Conservation (phyloP, 1,139 yeast species). For the Geotrichum bryndzae region DNA sequence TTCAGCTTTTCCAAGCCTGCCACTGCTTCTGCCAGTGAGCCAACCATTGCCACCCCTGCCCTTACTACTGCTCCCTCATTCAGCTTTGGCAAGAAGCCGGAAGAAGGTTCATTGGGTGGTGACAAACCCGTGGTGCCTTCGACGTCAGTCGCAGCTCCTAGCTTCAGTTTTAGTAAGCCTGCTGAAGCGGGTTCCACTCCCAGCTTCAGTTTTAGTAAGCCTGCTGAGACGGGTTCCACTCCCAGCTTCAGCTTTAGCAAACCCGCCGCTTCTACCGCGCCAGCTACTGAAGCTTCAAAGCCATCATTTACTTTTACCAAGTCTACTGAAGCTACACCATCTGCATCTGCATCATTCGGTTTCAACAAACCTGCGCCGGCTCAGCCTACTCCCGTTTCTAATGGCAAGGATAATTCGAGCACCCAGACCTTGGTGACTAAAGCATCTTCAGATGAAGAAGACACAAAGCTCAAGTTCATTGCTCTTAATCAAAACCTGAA, state of each 20-base stretch:
- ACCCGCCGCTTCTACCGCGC: not conserved
- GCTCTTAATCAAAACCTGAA: slow-evolving; percentile 12
- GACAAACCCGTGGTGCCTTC: no score
- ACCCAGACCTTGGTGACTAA: not conserved
- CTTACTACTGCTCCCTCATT: not conserved
- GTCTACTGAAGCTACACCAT: not conserved
- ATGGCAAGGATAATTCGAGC: not conserved
- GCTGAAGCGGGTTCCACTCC: not conserved
- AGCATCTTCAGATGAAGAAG: not conserved
- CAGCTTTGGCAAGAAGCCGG: not conserved
- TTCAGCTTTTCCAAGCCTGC: slow-evolving; percentile 1
- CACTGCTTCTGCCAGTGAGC: not conserved
- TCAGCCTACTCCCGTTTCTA: not conserved
- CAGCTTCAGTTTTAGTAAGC: not conserved
- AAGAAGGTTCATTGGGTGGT: no score
- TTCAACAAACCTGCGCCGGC: not conserved
- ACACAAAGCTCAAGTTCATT: slow-evolving; percentile 5
- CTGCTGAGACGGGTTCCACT: not conserved
- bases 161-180: not conserved
- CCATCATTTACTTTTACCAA: not conserved
- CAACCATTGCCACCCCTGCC: not conserved
- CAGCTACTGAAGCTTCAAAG: not conserved
- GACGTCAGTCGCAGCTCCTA: not conserved
- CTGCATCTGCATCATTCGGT: not conserved
- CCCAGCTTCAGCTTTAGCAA: not conserved